Percentiles rank a stretch among this genome's conserved stretches.
phyloP scores from a whole-genome alignment of 1,139 yeast genomes.

The Sugiyamaella paludigena region DNA sequence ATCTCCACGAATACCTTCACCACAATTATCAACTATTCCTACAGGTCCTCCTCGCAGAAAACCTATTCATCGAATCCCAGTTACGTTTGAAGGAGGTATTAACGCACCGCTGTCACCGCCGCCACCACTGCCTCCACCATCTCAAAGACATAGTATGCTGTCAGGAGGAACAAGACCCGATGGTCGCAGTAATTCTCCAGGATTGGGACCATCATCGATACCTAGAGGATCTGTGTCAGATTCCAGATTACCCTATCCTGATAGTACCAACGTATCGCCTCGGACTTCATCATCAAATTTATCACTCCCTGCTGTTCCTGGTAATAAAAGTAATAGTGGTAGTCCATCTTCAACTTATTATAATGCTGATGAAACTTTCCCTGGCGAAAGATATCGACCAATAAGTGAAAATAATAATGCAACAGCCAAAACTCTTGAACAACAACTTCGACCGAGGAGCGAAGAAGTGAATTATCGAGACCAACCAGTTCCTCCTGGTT shows the following conservation, averaged over 20 bases:
- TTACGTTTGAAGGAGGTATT: constrained; percentile 1
- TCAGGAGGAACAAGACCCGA: constrained; percentile 6
- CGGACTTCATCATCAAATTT: constrained; percentile 8
- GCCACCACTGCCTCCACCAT: constrained; percentile 4
- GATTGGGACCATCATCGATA: constrained; percentile 1
- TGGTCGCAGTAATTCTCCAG: background rate
- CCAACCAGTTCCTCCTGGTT: no score
- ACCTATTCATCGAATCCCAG: constrained; percentile 23
- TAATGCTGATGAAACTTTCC: constrained; percentile 6
- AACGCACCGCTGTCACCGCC: background rate
- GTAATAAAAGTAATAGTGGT: constrained; percentile 6
- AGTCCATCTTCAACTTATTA: constrained; percentile 15
- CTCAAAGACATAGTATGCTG: constrained; percentile 8
- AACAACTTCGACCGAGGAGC: no score
- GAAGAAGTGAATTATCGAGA: no score
- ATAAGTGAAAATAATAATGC: background rate
- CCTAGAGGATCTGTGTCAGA: background rate
- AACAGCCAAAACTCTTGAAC: background rate
- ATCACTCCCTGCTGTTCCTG: constrained; percentile 2
- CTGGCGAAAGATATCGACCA: background rate
- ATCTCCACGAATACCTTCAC: constrained; percentile 13
- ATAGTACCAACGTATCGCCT: background rate
- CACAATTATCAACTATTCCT: constrained; percentile 5
- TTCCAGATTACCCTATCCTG: constrained; percentile 2
- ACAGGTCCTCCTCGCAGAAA: constrained; percentile 21